phyloP scores from a whole-genome alignment of 2,329 filamentous ascomycete species.

The Ramularia endophylla region DNA sequence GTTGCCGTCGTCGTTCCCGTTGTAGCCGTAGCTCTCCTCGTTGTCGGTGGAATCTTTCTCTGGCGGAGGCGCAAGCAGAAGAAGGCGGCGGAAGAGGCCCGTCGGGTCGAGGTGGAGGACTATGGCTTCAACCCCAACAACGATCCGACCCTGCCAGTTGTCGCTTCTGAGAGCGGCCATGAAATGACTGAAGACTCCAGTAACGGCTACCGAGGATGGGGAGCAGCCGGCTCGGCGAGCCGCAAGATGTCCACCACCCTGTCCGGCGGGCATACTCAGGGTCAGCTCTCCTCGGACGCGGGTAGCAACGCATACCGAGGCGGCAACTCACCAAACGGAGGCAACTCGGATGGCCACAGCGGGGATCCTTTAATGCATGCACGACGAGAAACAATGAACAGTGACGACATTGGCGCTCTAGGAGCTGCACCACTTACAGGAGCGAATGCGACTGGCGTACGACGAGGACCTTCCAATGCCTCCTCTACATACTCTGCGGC shows the following conservation, averaged over 20 bases:
- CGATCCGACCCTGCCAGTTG: slow-evolving; percentile 68
- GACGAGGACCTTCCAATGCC: slow-evolving; percentile 86
- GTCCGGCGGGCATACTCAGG: slow-evolving; percentile 58
- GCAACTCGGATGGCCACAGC: slow-evolving; percentile 45
- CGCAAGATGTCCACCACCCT: slow-evolving; percentile 86
- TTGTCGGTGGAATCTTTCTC: slow-evolving; percentile 70
- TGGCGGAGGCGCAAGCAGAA: slow-evolving; percentile 86
- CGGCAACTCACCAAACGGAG: slow-evolving; percentile 52
- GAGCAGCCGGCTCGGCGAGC: slow-evolving; percentile 60
- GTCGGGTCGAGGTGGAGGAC: slow-evolving; percentile 94
- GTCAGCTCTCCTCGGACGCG: slow-evolving; percentile 62
- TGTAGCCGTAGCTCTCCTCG: slow-evolving; percentile 74
- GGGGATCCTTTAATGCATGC: slow-evolving; percentile 54
- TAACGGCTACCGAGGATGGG: slow-evolving; percentile 91
- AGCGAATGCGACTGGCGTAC: slow-evolving; percentile 56
- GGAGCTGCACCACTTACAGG: slow-evolving; percentile 59
- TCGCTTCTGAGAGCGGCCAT: slow-evolving; percentile 48
- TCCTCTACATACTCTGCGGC: slow-evolving; percentile 91
- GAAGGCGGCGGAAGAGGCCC: slow-evolving; percentile 77
- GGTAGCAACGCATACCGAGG: slow-evolving; percentile 43
- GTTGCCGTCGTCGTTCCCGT: slow-evolving; percentile 94
- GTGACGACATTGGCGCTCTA: slow-evolving; percentile 74
- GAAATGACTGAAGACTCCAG: slow-evolving; percentile 72
- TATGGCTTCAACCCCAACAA: slow-evolving; percentile 98
- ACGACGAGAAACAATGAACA: slow-evolving; percentile 51